Conservation (phyloP, 2,329 filamentous ascomycete species). For the Hypoxylon sp. region DNA sequence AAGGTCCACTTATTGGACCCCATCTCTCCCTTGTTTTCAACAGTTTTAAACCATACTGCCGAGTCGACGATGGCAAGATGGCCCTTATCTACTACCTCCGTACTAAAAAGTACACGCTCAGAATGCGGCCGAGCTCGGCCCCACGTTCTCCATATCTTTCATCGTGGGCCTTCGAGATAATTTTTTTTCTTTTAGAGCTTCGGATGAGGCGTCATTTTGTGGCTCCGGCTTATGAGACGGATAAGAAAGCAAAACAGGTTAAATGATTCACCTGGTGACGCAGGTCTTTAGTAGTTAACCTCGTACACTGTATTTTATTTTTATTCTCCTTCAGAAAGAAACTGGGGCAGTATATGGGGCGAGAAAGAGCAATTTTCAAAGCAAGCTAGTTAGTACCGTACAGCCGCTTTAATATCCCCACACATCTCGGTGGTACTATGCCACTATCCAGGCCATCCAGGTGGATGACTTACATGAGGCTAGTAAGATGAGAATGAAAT, state of each 20-base stretch:
- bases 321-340: slow-evolving; percentile 17
- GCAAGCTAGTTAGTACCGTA: slow-evolving; percentile 29
- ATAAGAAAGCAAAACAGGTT: slow-evolving; percentile 29
- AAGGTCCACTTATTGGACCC: slow-evolving; percentile 45
- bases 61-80: slow-evolving; percentile 42
- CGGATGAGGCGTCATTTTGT: slow-evolving; percentile 44
- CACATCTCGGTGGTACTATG: slow-evolving; percentile 47
- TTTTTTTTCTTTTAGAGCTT: slow-evolving; percentile 34
- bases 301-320: slow-evolving; percentile 9
- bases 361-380: slow-evolving; percentile 15
- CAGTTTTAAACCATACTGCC: slow-evolving; percentile 37
- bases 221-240: slow-evolving; percentile 25
- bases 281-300: slow-evolving; percentile 16
- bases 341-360: slow-evolving; percentile 30
- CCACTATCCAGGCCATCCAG: slow-evolving; percentile 36
- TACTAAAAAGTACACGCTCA: slow-evolving; percentile 41
- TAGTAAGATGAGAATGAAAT: slow-evolving; percentile 44
- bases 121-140: slow-evolving; percentile 47
- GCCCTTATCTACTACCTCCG: slow-evolving; percentile 50
- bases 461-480: slow-evolving; percentile 48
- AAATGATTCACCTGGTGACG: slow-evolving; percentile 23
- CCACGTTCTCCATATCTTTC: slow-evolving; percentile 50
- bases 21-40: slow-evolving; percentile 39
- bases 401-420: slow-evolving; percentile 42
- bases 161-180: slow-evolving; percentile 46